phyloP scores from a whole-genome alignment of 1,284 basidiomycete species.

The Tilletia horrida region DNA sequence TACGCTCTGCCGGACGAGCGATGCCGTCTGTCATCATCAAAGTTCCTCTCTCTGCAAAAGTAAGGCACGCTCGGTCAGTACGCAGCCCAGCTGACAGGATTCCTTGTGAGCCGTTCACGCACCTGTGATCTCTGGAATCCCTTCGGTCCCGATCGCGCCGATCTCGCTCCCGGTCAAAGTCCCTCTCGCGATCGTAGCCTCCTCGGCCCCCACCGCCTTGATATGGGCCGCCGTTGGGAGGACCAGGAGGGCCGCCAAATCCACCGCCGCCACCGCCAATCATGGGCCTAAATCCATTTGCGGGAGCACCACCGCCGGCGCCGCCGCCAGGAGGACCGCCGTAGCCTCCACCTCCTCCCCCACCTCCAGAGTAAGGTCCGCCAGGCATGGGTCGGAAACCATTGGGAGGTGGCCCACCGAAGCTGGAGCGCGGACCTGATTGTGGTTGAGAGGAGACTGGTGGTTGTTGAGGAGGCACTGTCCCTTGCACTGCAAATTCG shows the following conservation, averaged over 20 bases:
- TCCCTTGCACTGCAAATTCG: constrained; percentile 18
- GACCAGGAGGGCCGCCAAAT: neutral
- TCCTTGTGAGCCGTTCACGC: neutral
- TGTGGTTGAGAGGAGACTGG: neutral
- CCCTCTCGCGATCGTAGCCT: constrained; percentile 32
- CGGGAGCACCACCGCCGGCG: neutral
- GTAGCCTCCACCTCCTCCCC: neutral
- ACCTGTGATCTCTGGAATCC: constrained; percentile 32
- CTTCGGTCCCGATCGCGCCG: constrained; percentile 34
- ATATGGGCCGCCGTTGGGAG: constrained; percentile 21
- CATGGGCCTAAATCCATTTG: constrained; percentile 12
- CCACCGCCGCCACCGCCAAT: constrained; percentile 22
- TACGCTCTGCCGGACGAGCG: neutral
- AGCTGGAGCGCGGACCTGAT: neutral
- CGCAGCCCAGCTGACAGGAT: neutral
- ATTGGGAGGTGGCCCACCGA: neutral
- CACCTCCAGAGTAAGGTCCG: neutral
- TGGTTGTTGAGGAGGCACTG: constrained; percentile 11
- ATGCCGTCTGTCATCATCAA: constrained; percentile 17
- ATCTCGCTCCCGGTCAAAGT: constrained; percentile 33
- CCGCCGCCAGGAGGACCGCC: too few relatives aligned
- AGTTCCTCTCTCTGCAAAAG: neutral
- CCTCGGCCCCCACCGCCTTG: constrained; percentile 17
- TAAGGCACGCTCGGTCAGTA: neutral
- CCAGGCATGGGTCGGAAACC: constrained; percentile 4